These are phyloP conservation scores for Rusavskia elegans DNA, from an alignment of 495 filamentous ascomycete species.

Conservation along the genomic window DNA sequence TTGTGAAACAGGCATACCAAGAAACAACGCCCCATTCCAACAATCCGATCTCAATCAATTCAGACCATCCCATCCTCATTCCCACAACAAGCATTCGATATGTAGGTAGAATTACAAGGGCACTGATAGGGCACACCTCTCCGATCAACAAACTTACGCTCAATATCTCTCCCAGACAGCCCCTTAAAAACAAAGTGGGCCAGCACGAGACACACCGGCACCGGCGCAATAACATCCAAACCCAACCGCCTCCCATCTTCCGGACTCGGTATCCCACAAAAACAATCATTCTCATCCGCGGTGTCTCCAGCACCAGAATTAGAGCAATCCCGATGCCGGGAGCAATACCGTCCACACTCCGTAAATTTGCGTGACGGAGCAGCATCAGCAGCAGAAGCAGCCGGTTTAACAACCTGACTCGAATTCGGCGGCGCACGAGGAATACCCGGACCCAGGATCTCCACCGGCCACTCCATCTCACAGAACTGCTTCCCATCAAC, in stretches of 20 bases:
- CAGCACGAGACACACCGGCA: constrained; percentile 5
- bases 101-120: constrained; percentile 1
- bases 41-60: not conserved
- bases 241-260: not conserved
- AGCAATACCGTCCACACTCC: constrained; percentile 1
- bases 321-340: not conserved
- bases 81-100: constrained; percentile 1
- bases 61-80: not conserved
- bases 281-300: not conserved
- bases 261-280: constrained; percentile 2
- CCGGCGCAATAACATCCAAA: not conserved
- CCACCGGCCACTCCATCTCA: not conserved
- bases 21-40: no score
- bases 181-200: not conserved
- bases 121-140: constrained; percentile 2
- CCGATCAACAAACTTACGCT: not conserved
- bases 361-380: not conserved
- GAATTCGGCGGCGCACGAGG: not conserved
- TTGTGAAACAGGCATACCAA: no score
- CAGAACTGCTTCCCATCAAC: constrained; percentile 3
- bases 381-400: not conserved
- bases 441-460: not conserved
- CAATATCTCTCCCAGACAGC: not conserved
- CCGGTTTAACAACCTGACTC: not conserved
- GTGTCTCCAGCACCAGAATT: not conserved